Conservation (phyloP, 2,329 filamentous ascomycete species). For the Lasiodiplodia theobromae region DNA sequence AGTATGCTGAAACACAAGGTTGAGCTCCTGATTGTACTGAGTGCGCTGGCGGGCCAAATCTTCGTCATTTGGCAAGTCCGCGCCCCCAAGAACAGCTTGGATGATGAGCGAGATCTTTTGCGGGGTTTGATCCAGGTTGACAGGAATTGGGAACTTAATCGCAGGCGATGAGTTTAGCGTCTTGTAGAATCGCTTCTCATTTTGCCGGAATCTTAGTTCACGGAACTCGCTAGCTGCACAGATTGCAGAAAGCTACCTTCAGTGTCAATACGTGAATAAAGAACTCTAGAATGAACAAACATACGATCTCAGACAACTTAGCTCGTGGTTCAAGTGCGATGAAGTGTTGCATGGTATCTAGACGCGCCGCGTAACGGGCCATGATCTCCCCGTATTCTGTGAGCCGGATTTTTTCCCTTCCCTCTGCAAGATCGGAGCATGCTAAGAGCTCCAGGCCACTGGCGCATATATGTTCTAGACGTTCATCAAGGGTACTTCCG, state of each 20-base stretch:
- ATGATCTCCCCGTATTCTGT: slow-evolving; percentile 81
- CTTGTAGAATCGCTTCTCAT: slow-evolving; percentile 74
- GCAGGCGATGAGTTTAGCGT: slow-evolving; percentile 73
- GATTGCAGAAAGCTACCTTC: slow-evolving; percentile 67
- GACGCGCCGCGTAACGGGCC: slow-evolving; percentile 82
- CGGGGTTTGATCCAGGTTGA: slow-evolving; percentile 67
- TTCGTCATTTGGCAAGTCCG: slow-evolving; percentile 59
- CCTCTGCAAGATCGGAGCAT: slow-evolving; percentile 64
- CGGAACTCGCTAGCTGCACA: slow-evolving; percentile 75
- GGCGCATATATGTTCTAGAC: slow-evolving; percentile 74
- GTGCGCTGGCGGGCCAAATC: slow-evolving; percentile 64
- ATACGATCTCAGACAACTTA: slow-evolving; percentile 72
- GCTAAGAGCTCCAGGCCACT: slow-evolving; percentile 71
- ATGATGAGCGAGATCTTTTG: slow-evolving; percentile 82
- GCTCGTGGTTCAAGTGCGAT: slow-evolving; percentile 58
- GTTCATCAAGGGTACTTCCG: slow-evolving; percentile 63
- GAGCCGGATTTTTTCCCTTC: slow-evolving; percentile 59
- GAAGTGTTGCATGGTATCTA: slow-evolving; percentile 78
- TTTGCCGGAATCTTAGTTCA: slow-evolving; percentile 72
- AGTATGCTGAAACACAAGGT: slow-evolving; percentile 70
- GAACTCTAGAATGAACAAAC: slow-evolving; percentile 38
- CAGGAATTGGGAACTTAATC: slow-evolving; percentile 75
- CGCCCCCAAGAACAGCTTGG: slow-evolving; percentile 74
- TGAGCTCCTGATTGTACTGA: slow-evolving; percentile 68
- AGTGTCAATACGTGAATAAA: neutral